Base-by-base conservation (phyloP, 495 filamentous ascomycete species). In the Neurospora terricola region DNA sequence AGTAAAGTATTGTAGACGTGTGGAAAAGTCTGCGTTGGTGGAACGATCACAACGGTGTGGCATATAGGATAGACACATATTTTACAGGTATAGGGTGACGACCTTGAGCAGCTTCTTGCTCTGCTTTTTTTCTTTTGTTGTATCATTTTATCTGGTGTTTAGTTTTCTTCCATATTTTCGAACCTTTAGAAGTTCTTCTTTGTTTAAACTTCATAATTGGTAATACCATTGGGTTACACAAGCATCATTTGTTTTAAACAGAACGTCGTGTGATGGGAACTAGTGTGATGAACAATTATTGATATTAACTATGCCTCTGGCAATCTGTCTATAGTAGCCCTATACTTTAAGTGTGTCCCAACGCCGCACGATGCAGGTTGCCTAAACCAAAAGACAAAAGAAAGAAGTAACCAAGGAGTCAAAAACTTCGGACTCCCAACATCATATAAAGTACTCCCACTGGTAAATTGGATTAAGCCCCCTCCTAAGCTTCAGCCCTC, bases 1-100 rank as follows among this genome's bases (percentile, higher is more conserved):
- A 97, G 79, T 97, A 81, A 71, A 75, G 16, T 39, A 66, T 12
- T 27, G 54, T 62, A 30, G 2, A 62, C 54, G 30, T 1, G 18
- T 73, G 37, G 18, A 70, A 23, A 54, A 54, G n/a, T 54, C 21
- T 23, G 45, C 21, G n/a, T 54, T 1, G 45, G 21, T 54, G 21
- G 21, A 23, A 54, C 21, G 45, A 54, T 54, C 45, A 54, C 45
- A 54, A 54, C 1, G 45, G 48, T 14, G 21, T 12, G 21, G 45
- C 54, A 66, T 66, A 66, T 34, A 66, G 14, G 27, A 66, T 66
- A 66, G 54, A 66, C 27, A 66, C 30, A 18, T 18, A 4, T 66
- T 36, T 34, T 34, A 66, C 54, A 66, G 27, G 54, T 66, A 18
- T 66, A 66, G 23, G 54, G 54, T 59, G 54, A 66, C 14, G 54